Evolutionary conservation across 2,329 filamentous ascomycete genomes (phyloP), one percentile per base, ranked within the genome.

Genomic region (Emmonsia crescens): DNA sequence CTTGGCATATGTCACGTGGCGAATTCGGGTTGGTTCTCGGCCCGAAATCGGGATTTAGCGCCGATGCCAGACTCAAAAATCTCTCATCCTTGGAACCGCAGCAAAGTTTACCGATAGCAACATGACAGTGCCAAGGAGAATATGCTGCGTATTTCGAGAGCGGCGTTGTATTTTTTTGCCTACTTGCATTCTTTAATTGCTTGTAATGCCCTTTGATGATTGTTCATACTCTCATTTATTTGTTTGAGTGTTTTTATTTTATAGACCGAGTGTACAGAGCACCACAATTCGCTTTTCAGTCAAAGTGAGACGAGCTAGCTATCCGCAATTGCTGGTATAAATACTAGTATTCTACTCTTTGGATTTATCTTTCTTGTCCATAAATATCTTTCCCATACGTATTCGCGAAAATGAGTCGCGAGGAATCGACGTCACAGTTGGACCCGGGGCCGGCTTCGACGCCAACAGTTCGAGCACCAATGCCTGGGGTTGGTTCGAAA

Each of bases 351-450:
- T 27, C 29, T 46, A 9, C 36, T 56, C 12, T 57, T 57, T 42
- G 33, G 21, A 38, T 27, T 29, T 29, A 27, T 38, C 5, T 40
- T 10, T 14, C n/a, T 10, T 36, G 21, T 42, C 21, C n/a, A n/a
- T 57, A 16, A 36, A 21, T 21, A 16, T 57, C 16, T 1, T 9
- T 31, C 9, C 16, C 31, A 4, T 33, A 12, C 14, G 10, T 33
- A 33, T n/a, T 46, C 12, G 42, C 59, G 48, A 60, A 51, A 44
- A 60, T 60, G 59, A 60, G 59, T 46, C 46, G 44, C 12, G 48
- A 40, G n/a, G 44, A 55, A n/a, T 27, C 59, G 27, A 36, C 57
- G 19, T 27, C 59, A 16, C 55, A 46, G 40, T 57, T 57, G 40
- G 36, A 16, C 24, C 49, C 56, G 4, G 49, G n/a, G 16, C 36